These are phyloP conservation scores for Wickerhamomyces tratensis DNA, from an alignment of 805 yeast genomes.

Conservation along the genomic window DNA sequence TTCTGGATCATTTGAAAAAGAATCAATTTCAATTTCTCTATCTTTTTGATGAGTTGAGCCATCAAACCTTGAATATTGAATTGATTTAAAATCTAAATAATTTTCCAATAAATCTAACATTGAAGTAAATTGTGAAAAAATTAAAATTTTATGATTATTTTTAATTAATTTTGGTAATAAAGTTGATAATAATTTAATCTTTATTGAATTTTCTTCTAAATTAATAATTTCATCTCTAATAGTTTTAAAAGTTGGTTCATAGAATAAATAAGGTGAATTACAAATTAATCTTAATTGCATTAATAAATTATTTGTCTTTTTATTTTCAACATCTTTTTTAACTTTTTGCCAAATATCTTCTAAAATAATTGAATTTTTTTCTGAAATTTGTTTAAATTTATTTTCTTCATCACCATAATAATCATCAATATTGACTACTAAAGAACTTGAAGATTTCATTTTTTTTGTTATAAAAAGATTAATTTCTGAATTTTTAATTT, in stretches of 20 bases:
- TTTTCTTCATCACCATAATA: slow-evolving; percentile 5
- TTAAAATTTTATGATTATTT: slow-evolving; percentile 57
- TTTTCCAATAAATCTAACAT: slow-evolving; percentile 78
- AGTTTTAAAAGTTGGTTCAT: slow-evolving; percentile 50
- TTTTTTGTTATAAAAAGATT: slow-evolving; percentile 29
- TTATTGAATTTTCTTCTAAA: slow-evolving; percentile 48
- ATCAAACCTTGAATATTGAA: slow-evolving; percentile 54
- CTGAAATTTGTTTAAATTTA: slow-evolving; percentile 1
- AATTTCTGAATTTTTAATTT: slow-evolving; percentile 7
- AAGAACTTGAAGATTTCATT: slow-evolving; percentile 17
- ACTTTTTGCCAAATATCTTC: slow-evolving; percentile 11
- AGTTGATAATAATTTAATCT: slow-evolving; percentile 60
- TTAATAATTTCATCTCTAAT: slow-evolving; percentile 18
- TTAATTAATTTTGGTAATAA: slow-evolving; percentile 41
- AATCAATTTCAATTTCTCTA: slow-evolving; percentile 52
- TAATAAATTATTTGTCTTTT: slow-evolving; percentile 53
- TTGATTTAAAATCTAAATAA: slow-evolving; percentile 45
- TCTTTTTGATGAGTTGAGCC: slow-evolving; percentile 62
- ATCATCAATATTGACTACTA: slow-evolving; percentile 13
- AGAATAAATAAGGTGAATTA: slow-evolving; percentile 77
- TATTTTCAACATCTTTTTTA: slow-evolving; percentile 33
- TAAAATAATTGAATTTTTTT: slow-evolving; percentile 5
- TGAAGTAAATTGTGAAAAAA: slow-evolving; percentile 80
- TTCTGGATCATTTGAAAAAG: slow-evolving; percentile 27
- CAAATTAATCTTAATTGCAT: slow-evolving; percentile 85